Percentiles rank a stretch among this genome's conserved stretches.
These are phyloP conservation scores for Aspergillus homomorphus DNA, from an alignment of 495 filamentous ascomycete genomes.

Conservation along the genomic window DNA sequence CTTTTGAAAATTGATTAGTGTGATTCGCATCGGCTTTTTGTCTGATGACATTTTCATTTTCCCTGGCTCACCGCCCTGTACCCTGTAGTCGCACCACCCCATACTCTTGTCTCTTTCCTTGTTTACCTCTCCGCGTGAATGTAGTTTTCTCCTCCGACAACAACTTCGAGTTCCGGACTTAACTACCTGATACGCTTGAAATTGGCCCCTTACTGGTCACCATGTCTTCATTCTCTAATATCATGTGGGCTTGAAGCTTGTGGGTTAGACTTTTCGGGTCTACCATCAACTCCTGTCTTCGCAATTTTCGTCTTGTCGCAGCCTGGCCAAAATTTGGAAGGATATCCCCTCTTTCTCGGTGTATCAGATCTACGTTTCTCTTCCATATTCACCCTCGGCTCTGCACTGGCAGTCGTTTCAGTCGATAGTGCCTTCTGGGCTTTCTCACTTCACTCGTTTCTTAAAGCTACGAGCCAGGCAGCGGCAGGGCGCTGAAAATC, in stretches of 20 bases:
- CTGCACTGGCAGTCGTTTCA: background rate
- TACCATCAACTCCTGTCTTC: background rate
- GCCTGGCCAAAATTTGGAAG: background rate
- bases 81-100: slow-evolving; percentile 14
- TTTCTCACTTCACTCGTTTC: background rate
- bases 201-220: background rate
- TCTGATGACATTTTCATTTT: slow-evolving; percentile 8
- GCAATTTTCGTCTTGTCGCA: background rate
- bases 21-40: slow-evolving; percentile 4
- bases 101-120: slow-evolving; percentile 9
- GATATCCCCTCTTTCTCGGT: background rate
- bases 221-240: slow-evolving; percentile 2
- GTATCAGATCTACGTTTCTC: background rate
- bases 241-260: slow-evolving; percentile 5
- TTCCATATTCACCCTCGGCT: background rate
- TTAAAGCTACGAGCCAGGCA: background rate
- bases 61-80: slow-evolving; percentile 21
- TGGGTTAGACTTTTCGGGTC: slow-evolving; percentile 4
- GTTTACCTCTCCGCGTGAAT: background rate
- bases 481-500: background rate
- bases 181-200: background rate
- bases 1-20: background rate
- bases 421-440: background rate
- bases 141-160: background rate
- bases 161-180: background rate